phyloP scores from a whole-genome alignment of 768 basidiomycete species.

The Mycena rebaudengoi region DNA sequence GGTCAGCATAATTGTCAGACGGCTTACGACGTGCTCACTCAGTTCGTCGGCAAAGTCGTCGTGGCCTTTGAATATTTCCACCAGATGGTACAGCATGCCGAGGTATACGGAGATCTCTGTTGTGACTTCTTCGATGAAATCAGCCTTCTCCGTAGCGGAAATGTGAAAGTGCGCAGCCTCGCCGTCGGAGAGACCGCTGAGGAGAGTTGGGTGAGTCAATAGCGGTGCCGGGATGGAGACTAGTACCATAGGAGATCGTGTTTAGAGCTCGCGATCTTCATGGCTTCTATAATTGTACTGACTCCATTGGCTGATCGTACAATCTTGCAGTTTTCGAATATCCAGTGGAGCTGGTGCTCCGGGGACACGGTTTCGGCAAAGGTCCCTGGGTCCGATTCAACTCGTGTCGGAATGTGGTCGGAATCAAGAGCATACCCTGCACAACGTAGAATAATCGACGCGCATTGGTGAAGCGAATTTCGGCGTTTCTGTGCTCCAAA shows the following conservation, averaged over 20 bases:
- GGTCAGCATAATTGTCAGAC: conserved; percentile 8
- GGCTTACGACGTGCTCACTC: conserved; percentile 65
- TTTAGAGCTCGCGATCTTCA: conserved; percentile 89
- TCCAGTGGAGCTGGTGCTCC: conserved; percentile 95
- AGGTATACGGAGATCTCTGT: conserved; percentile 94
- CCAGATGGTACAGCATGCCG: conserved; percentile 93
- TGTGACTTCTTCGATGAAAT: conserved; percentile 88
- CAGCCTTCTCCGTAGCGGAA: conserved; percentile 72
- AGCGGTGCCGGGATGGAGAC: not conserved
- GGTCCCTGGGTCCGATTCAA: conserved; percentile 61
- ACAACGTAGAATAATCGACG: conserved; percentile 89
- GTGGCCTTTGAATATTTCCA: conserved; percentile 92
- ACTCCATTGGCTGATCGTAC: conserved; percentile 87
- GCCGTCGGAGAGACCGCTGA: conserved; percentile 77
- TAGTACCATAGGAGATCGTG: conserved; percentile 83
- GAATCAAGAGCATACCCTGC: conserved; percentile 68
- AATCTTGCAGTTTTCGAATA: conserved; percentile 91
- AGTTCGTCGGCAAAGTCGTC: conserved; percentile 97
- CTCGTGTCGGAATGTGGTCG: conserved; percentile 2
- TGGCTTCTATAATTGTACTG: conserved; percentile 81
- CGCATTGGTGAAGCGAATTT: conserved; percentile 87
- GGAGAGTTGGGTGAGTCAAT: conserved; percentile 10
- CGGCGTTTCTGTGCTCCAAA: conserved; percentile 86
- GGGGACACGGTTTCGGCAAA: conserved; percentile 92
- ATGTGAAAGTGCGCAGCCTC: conserved; percentile 79